phyloP scores from a whole-genome alignment of 768 basidiomycete species.

The Cyclocybe cylindracea region DNA sequence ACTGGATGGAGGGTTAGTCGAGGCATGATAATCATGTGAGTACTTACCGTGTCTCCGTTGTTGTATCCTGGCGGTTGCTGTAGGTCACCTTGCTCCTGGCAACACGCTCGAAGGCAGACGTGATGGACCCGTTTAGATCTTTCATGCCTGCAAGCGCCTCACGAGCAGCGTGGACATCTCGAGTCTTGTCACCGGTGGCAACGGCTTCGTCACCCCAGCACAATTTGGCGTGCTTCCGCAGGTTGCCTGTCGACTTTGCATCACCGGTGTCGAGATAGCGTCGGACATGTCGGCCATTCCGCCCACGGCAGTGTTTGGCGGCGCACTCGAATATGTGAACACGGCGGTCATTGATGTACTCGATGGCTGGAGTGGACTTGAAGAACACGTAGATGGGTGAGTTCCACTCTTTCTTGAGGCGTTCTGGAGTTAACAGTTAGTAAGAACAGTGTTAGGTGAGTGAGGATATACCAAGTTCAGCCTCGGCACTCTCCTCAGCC shows the following conservation, averaged over 20 bases:
- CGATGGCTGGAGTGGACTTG: neutral
- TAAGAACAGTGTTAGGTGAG: neutral
- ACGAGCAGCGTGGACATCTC: constrained; percentile 6
- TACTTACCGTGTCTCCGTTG: constrained; percentile 21
- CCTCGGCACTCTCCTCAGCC: neutral
- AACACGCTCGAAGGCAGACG: constrained; percentile 22
- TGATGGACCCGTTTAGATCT: constrained; percentile 21
- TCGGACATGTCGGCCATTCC: neutral
- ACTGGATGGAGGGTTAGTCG: constrained; percentile 2
- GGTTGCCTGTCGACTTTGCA: constrained; percentile 19
- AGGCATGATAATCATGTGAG: neutral
- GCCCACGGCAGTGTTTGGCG: constrained; percentile 3
- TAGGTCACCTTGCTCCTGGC: constrained; percentile 31
- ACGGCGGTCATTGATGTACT: neutral
- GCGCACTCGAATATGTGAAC: neutral
- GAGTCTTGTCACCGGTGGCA: constrained; percentile 9
- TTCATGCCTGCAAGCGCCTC: neutral
- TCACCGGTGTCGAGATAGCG: constrained; percentile 16
- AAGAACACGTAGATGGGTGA: constrained; percentile 6
- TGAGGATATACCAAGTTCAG: neutral
- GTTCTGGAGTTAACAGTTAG: neutral
- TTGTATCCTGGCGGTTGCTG: constrained; percentile 28
- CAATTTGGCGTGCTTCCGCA: constrained; percentile 19
- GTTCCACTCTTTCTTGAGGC: constrained; percentile 1
- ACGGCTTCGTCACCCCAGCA: constrained; percentile 31